phyloP scores from a whole-genome alignment of 2,329 filamentous ascomycete genomes.

The Teratosphaeria gauchensis region DNA sequence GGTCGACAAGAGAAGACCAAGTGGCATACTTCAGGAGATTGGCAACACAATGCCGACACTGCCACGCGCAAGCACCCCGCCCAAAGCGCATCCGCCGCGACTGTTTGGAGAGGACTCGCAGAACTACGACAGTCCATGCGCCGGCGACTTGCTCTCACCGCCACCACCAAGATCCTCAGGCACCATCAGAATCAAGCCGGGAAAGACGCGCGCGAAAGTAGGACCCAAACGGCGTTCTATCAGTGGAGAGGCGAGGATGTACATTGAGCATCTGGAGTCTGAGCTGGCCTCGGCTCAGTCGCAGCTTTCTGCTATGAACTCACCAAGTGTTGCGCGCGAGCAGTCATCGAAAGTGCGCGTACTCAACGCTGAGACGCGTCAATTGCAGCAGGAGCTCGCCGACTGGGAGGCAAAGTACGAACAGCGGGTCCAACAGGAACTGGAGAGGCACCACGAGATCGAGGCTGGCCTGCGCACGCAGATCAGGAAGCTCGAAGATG shows the following conservation, averaged over 20 bases:
- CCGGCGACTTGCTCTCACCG: slow-evolving; percentile 2
- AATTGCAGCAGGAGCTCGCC: slow-evolving; percentile 25
- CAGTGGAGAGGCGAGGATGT: slow-evolving; percentile 33
- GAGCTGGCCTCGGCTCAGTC: slow-evolving; percentile 34
- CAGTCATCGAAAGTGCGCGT: slow-evolving; percentile 29
- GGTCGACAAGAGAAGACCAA: slow-evolving; percentile 13
- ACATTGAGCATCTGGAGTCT: slow-evolving; percentile 41
- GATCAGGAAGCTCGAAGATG: slow-evolving; percentile 21
- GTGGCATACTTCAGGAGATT: slow-evolving; percentile 22
- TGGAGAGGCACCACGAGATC: slow-evolving; percentile 19
- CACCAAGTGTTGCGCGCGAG: slow-evolving; percentile 29
- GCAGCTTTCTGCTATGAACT: slow-evolving; percentile 30
- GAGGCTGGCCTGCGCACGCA: slow-evolving; percentile 21
- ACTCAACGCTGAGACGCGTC: slow-evolving; percentile 25
- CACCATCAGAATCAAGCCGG: slow-evolving; percentile 9
- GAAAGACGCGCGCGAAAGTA: slow-evolving; percentile 15
- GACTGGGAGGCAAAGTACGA: slow-evolving; percentile 31
- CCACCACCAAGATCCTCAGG: slow-evolving; percentile 8
- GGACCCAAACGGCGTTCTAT: slow-evolving; percentile 21
- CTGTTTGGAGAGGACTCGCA: slow-evolving; percentile 8
- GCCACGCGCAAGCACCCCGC: not conserved
- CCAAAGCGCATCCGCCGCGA: not conserved
- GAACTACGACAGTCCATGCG: slow-evolving; percentile 7
- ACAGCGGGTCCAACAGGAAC: slow-evolving; percentile 25
- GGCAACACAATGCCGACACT: slow-evolving; percentile 7